Base-by-base conservation (phyloP, 768 basidiomycete species). In the Postia placenta region DNA sequence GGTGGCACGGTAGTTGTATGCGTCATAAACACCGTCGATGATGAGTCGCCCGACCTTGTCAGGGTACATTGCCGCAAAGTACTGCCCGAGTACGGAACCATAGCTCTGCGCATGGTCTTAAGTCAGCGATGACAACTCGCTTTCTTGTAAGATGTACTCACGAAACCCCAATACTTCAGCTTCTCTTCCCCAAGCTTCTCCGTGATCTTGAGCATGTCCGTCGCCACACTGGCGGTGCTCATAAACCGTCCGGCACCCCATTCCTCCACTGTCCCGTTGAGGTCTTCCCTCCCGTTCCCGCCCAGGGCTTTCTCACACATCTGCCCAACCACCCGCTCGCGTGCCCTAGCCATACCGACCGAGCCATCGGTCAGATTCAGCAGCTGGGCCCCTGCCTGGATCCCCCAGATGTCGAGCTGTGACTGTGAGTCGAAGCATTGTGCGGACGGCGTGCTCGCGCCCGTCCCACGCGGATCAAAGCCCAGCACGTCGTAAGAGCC, bases 61-160 rank as follows among this genome's bases (percentile, higher is more conserved):
- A 11, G 66, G 66, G 51, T 61, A 67, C 56, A 66, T 64, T 1
- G 66, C 54, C 1, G 64, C 49, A 47, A 59, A 67, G 43, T 57
- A 54, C 40, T 57, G 56, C 11, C 64, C 64, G 15, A 47, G 46
- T 24, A 54, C 19, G 11, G 54, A 49, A 1, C 52, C 52, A 28
- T 57, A 57, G 40, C 56, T 57, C 56, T 57, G 37, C 4, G 5
- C 19, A n/a, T 2, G 12, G 4, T 5, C 12, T 7, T 20, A 6
- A 2, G 48, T 35, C 2, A 19, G 19, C 33, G 1, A 0, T n/a
- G 12, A 17, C 38, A 20, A 27, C 23, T 27, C 4, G 2, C 4
- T 19, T 9, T 2, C 6, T 2, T 2, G 2, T 5, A n/a, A 27
- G 11, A 12, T 4, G 5, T 12, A 48, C 56, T 50, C 27, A 54